Base-by-base conservation (phyloP, 1,284 basidiomycete species). In the Ceratobasidium sp. region DNA sequence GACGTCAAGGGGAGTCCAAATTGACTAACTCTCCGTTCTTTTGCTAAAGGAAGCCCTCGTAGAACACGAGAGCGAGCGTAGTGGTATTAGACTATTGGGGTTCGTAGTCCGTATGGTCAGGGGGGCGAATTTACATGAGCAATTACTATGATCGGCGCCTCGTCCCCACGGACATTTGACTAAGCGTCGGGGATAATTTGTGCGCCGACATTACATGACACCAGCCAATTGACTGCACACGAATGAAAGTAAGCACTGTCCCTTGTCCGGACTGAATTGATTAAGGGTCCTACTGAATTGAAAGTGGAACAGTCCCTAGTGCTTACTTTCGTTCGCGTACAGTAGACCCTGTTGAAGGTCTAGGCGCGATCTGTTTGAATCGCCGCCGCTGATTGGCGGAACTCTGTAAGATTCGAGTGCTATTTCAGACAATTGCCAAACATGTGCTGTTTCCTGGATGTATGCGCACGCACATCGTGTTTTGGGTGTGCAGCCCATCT, bases 1-100 rank as follows among this genome's bases (percentile, higher is more conserved):
- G 59, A 64, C 59, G 59, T 64, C 59, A 64, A 64, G 59, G 49
- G 49, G 30, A 62, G 39, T 50, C 11, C 46, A n/a, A 14, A 23
- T 30, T 33, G 4, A 50, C 33, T 14, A 21, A 50, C 23, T 19
- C 16, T 29, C n/a, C 21, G 33, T 64, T 49, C 29, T 49, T 6
- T 33, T n/a, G 49, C 21, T 30, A 3, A 25, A 25, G 11, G 21
- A 50, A 25, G 4, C 11, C 29, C 29, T 13, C 8, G n/a, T 3
- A 54, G 16, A 25, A 19, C 49, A 11, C 11, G 33, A 36, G 33
- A 36, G 33, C 4, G 33, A 36, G 5, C 23, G 42, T 52, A 41
- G 36, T 29, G 36, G 49, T 8, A 50, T 42, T 64, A 53, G 39
- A 64, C 33, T 64, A 64, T 53, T 53, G 59, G 59, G 59, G 59